Base-by-base conservation (phyloP, 768 basidiomycete genomes). In the Sarcodon aspratus region DNA sequence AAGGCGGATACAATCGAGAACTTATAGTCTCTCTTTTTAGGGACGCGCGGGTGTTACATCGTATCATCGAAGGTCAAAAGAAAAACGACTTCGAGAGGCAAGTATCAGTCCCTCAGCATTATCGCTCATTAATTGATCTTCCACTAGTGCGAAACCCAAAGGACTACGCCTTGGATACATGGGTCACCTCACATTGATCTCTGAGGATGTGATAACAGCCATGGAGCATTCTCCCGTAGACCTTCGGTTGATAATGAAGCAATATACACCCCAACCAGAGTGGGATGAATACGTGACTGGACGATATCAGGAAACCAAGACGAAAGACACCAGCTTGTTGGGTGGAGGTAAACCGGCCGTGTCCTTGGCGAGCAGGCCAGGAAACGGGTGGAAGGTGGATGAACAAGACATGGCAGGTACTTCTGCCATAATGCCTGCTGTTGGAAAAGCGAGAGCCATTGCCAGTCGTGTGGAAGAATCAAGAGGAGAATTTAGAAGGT, bases 101-200 rank as follows among this genome's bases (percentile, higher is more conserved):
- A 44, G 73, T 61, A 7, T 34, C 49, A 2, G n/a, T 49, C 36
- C 11, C 40, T 40, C 31, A 21, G 27, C 50, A 50, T 38, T 44
- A 27, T 48, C 37, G 15, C 27, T 50, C 47, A n/a, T 46, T 48
- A 36, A 52, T 36, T 32, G n/a, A 46, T 6, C 17, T 11, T 35
- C 10, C 46, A 51, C 17, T 57, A 87, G 85, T 54, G 62, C 76
- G 38, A 82, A 83, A 62, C 80, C 82, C 8, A 85, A 87, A 57
- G 80, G 85, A 17, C 75, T 85, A 34, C 80, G 94, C 31, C 64
- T 95, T 38, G 94, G 93, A 3, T 95, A 90, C 66, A 98, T 98
- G 95, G 95, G 95, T 0, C 94, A 99, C 63, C 75, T 98, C 12
- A 88, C 86, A 10, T 79, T 97, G 55, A 91, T 99, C 56, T 84